Base-by-base conservation (phyloP, 306 rosid species). In the Macrotyloma uniflorum region DNA sequence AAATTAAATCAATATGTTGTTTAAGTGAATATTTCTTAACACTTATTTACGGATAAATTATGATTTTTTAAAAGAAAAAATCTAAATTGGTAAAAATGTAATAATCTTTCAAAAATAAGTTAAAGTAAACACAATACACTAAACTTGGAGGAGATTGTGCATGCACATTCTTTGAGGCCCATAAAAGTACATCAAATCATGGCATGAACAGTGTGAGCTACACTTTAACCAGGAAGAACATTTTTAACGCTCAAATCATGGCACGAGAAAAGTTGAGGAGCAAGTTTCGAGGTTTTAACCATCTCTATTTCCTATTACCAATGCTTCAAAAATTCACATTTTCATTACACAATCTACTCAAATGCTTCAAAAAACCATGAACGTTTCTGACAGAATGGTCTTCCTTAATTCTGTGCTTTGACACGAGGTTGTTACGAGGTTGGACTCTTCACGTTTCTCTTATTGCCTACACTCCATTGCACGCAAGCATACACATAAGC, bases 361-460 rank as follows among this genome's bases (percentile, higher is more conserved):
- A 8, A 16, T n/a, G 1, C 18, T 23, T 5, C 30, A 75, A 59
- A 50, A 75, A 69, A 68, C 73, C 19, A 14, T 0, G 46, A 33
- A 35, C 67, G 65, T 79, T 70, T 80, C 35, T 42, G 0, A 54
- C 57, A 54, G 1, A 12, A 1, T 20, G 9, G 3, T 51, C 47
- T 9, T 57, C 49, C 59, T 23, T 24, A 20, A 40, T 23, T 19
- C 11, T 2, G 51, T 71, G 80, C 12, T 10, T 15, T 54, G 15
- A 50, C 67, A 65, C 67, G 42, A 33, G 53, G 43, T 69, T 20
- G 50, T 57, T 18, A 65, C 32, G 10, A 54, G 10, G 22, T 12
- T 10, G 23, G 5, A 23, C 23, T 18, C 26, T 42, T 53, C 76
- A 78, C 70, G 65, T 61, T 75, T 71, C 80, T 66, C 45, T 16